These are phyloP conservation scores for Penicillium rolfsii DNA, from an alignment of 2,329 filamentous ascomycete species.

Conservation along the genomic window DNA sequence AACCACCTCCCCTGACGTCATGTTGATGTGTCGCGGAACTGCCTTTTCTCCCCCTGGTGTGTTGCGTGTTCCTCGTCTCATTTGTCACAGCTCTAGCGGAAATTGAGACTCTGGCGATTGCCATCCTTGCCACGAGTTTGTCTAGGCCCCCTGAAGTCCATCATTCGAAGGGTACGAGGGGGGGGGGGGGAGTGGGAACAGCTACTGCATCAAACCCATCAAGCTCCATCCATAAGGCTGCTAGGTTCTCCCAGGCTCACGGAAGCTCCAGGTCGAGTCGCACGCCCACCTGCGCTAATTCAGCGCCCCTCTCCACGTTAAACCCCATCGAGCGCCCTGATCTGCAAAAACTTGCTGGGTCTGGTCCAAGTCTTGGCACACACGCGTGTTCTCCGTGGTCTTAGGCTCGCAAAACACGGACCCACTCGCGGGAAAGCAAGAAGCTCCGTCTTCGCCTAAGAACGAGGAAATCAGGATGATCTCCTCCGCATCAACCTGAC, in stretches of 20 bases:
- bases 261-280: conserved; percentile 11
- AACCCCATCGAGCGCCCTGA: conserved; percentile 19
- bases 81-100: neutral
- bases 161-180: no score
- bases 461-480: conserved; percentile 10
- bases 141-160: neutral
- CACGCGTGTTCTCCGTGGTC: conserved; percentile 17
- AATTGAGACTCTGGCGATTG: neutral
- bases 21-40: conserved; percentile 11
- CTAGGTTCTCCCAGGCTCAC: conserved; percentile 11
- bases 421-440: neutral
- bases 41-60: conserved; percentile 18
- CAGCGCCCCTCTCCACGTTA: conserved; percentile 10
- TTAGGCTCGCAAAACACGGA: conserved; percentile 8
- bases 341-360: conserved; percentile 16
- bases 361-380: conserved; percentile 25
- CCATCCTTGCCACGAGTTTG: neutral
- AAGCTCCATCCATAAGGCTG: conserved; percentile 16
- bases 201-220: neutral
- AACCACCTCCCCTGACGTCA: conserved; percentile 20
- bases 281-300: conserved; percentile 10
- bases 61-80: neutral
- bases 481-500: conserved; percentile 20
- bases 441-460: neutral
- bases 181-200: neutral